Conservation (phyloP, 495 filamentous ascomycete species). For the Penicillium taxi region DNA sequence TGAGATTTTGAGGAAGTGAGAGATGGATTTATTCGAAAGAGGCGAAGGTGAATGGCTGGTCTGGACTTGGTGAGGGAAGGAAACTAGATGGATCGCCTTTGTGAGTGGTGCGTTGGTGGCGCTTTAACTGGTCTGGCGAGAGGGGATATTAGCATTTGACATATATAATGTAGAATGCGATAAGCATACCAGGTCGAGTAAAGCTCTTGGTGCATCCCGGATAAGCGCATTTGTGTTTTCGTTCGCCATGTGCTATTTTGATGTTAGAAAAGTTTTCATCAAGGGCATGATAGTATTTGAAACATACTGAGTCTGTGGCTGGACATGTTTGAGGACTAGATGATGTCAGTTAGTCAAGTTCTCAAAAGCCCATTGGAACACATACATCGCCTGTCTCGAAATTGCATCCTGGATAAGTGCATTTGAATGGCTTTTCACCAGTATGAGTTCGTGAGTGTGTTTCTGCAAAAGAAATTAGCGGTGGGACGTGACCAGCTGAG, state of each 20-base stretch:
- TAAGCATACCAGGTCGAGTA: conserved; percentile 36
- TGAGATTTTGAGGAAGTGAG: neutral
- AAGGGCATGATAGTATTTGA: no score
- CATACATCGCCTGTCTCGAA: conserved; percentile 43
- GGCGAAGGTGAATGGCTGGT: conserved; percentile 22
- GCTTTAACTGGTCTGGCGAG: conserved; percentile 38
- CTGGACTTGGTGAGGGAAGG: conserved; percentile 20
- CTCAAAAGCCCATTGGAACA: neutral
- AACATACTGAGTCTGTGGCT: conserved; percentile 39
- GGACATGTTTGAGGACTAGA: conserved; percentile 43
- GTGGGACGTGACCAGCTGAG: neutral
- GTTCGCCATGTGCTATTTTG: conserved; percentile 43
- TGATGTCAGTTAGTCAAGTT: neutral
- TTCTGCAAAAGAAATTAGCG: conserved; percentile 28
- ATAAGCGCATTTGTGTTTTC: conserved; percentile 37
- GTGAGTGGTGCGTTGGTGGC: conserved; percentile 38
- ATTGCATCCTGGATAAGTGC: conserved; percentile 40
- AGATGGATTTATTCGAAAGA: conserved; percentile 7
- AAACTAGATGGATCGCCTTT: conserved; percentile 22
- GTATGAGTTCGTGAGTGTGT: conserved; percentile 46
- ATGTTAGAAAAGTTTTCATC: conserved; percentile 13
- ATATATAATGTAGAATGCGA: neutral
- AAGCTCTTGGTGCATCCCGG: conserved; percentile 42
- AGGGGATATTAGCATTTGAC: conserved; percentile 2
- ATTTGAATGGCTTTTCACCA: conserved; percentile 46